Base-by-base conservation (phyloP, 306 rosid species). In the Prunus mongolica region DNA sequence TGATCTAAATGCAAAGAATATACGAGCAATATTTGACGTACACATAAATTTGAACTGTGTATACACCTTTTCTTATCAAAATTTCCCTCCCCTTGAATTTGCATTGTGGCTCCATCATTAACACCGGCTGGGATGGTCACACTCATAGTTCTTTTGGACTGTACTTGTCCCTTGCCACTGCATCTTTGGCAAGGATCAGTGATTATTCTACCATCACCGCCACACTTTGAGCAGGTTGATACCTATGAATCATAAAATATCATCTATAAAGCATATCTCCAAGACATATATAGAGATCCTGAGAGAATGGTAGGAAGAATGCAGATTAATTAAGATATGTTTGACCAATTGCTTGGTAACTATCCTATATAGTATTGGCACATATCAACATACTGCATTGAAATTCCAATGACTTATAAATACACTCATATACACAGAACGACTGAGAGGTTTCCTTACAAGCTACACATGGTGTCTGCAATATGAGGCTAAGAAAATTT, bases 221-320 rank as follows among this genome's bases (percentile, higher is more conserved):
- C 82, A 79, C 98, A 95, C 72, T 85, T 85, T 28, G 93, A 86
- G 85, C 98, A 95, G 49, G 96, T 95, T 65, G 96, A 90, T 34
- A 90, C 97, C 98, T 95, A 80, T 85, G 69, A 34, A 79, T 41
- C 65, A 70, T 51, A 49, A 15, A 52, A 70, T 49, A 68, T 67
- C 18, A 73, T 28, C 57, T 25, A 78, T 60, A 22, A 65, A 25
- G 60, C 28, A 22, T 28, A 20, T 32, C 50, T 20, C 52, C 58
- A 78, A 25, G 18, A 76, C 38, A 20, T 52, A 24, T 34, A 77
- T 38, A 30, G 67, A 67, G 20, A 61, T 71, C 30, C 63, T 46
- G 44, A 60, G 20, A 24, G 51, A 65, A 18, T 47, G 15, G 2
- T 61, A 18, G 60, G 50, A 71, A 61, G 49, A 45, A 72, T 8